Conservation (phyloP, 345 rosid species). For the Citropsis articulata region DNA sequence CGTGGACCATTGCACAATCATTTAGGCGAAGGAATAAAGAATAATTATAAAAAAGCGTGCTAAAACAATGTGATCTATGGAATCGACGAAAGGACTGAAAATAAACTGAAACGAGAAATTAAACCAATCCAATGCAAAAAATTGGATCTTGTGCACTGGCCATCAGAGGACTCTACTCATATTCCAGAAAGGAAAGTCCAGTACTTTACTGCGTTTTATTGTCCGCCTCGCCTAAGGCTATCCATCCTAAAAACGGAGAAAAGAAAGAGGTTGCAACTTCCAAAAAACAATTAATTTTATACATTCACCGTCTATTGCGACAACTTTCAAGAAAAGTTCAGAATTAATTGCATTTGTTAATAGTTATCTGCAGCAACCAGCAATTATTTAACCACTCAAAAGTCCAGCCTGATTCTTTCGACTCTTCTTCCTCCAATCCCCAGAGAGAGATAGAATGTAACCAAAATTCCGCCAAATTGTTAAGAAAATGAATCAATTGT, state of each 20-base stretch:
- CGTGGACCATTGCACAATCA: not conserved
- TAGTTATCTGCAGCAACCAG: not conserved
- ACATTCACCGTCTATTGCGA: not conserved
- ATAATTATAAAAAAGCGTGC: not conserved
- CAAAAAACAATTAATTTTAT: not conserved
- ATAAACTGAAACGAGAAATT: not conserved
- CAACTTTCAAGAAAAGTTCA: constrained; percentile 2
- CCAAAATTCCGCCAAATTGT: not conserved
- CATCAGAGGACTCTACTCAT: not conserved
- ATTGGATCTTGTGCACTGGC: not conserved
- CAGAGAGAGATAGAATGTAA: not conserved
- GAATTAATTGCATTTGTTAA: not conserved
- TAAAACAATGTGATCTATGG: not conserved
- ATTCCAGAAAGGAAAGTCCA: not conserved
- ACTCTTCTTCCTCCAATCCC: not conserved
- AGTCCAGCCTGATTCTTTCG: not conserved
- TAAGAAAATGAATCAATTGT: not conserved
- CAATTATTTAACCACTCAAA: not conserved
- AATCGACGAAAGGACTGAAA: not conserved
- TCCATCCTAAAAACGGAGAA: not conserved
- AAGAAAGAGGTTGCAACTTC: not conserved
- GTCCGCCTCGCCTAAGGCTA: not conserved
- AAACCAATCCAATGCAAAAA: not conserved
- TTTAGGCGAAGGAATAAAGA: not conserved
- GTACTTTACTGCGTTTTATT: not conserved